These are phyloP conservation scores for Calonectria naviculata DNA, from an alignment of 2,329 filamentous ascomycete genomes.

Conservation along the genomic window DNA sequence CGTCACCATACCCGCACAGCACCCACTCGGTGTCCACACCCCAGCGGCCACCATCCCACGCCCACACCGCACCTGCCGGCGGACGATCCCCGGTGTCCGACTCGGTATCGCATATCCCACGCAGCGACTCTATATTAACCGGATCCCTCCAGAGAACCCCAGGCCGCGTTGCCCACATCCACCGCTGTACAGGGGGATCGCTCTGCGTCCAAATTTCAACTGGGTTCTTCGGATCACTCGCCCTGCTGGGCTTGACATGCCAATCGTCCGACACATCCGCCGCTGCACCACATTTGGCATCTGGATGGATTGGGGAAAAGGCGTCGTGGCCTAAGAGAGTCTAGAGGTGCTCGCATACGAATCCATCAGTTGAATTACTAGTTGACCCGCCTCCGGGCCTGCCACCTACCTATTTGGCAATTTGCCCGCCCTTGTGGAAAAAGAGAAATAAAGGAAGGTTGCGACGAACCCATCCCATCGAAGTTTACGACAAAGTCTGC, in stretches of 20 bases:
- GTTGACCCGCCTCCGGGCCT: slow-evolving; percentile 15
- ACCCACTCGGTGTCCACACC: slow-evolving; percentile 17
- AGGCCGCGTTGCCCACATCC: slow-evolving; percentile 30
- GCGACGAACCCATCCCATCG: slow-evolving; percentile 4
- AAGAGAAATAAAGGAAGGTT: slow-evolving; percentile 18
- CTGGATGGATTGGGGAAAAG: slow-evolving; percentile 37
- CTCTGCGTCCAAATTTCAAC: slow-evolving; percentile 27
- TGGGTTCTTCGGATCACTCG: slow-evolving; percentile 31
- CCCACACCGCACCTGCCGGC: slow-evolving; percentile 19
- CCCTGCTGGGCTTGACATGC: slow-evolving; percentile 37
- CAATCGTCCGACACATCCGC: slow-evolving; percentile 42
- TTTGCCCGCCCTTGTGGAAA: slow-evolving; percentile 19
- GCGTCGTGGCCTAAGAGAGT: slow-evolving; percentile 39
- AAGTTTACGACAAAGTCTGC: slow-evolving; percentile 24
- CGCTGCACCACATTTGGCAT: slow-evolving; percentile 38
- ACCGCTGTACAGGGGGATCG: slow-evolving; percentile 30
- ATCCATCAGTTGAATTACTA: slow-evolving; percentile 35
- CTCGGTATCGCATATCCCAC: slow-evolving; percentile 23
- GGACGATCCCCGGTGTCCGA: slow-evolving; percentile 23
- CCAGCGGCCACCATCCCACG: slow-evolving; percentile 5
- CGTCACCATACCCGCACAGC: slow-evolving; percentile 18
- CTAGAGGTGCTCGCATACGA: slow-evolving; percentile 32
- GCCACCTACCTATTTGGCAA: slow-evolving; percentile 17
- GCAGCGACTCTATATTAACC: slow-evolving; percentile 20
- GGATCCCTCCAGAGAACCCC: slow-evolving; percentile 24